Evolutionary conservation across 2,329 filamentous ascomycete species (phyloP), one percentile per base, ranked within the genome.

Genomic region (Knufia petricola): DNA sequence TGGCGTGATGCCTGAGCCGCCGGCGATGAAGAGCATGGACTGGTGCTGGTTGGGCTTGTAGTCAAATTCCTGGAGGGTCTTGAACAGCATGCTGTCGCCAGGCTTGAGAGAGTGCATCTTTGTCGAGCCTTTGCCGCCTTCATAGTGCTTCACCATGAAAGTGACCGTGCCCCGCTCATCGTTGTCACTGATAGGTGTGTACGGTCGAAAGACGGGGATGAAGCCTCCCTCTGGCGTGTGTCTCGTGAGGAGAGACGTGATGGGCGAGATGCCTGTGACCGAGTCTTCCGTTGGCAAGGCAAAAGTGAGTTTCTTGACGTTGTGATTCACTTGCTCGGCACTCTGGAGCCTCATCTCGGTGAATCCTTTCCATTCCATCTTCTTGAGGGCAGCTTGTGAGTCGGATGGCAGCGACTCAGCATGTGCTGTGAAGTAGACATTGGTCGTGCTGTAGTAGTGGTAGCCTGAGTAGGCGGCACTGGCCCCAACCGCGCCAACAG

Each of bases 1-100:
- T 0, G 84, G 83, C 0, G 82, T 86, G 54, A 87, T 84, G 15
- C 84, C 84, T 0, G 81, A 81, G 10, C 84, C 83, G 38, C 84
- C 83, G 0, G 83, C 83, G 37, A 87, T 75, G 32, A 85, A 69
- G 2, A 77, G 75, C n/a, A 87, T 63, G 59, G 60, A 58, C 63
- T 69, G 60, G 66, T 65, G 59, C 46, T 64, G 56, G 47, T 69
- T 69, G 23, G 75, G 66, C 19, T 67, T 72, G 74, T 77, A 84
- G 28, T 64, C 58, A 60, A 76, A 75, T 21, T 72, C 75, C 15
- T 69, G 70, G 3, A 85, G 64, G 3, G 75, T 68, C 4, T 75
- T 69, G 56, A 85, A 79, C 36, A 72, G 72, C 10, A 86, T 67
- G 2, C 66, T 71, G 52, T 84, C 74, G 24, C 82, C 83, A 0